phyloP scores from a whole-genome alignment of 2,329 filamentous ascomycete species.

The Penicillium sp. region DNA sequence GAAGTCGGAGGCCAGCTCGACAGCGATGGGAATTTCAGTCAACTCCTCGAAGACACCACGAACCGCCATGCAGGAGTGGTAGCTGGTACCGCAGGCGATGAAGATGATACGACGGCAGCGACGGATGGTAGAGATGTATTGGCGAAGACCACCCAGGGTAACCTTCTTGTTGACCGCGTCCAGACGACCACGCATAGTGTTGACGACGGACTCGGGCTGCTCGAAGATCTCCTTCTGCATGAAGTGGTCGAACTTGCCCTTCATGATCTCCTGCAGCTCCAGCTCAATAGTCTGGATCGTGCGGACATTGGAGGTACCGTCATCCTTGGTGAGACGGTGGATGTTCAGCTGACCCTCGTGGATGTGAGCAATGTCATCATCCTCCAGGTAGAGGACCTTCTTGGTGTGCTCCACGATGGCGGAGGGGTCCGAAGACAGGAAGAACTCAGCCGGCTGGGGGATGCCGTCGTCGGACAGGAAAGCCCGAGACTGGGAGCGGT shows the following conservation, averaged over 20 bases:
- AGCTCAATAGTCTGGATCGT: conserved; percentile 98
- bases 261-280: conserved; percentile 99
- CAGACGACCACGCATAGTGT: conserved; percentile 99
- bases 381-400: conserved; percentile 99
- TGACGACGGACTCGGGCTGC: conserved; percentile 98
- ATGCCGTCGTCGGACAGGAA: conserved; percentile 99
- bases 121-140: conserved; percentile 95
- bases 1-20: conserved; percentile 97
- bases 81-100: conserved; percentile 97
- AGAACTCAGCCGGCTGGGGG: conserved; percentile 98
- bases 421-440: conserved; percentile 97
- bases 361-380: conserved; percentile 99
- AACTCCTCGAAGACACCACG: conserved; percentile 97
- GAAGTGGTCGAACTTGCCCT: conserved; percentile 99
- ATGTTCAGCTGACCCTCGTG: conserved; percentile 99
- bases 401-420: conserved; percentile 99
- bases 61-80: conserved; percentile 99
- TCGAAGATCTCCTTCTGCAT: conserved; percentile 99
- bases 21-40: conserved; percentile 95
- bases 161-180: conserved; percentile 93
- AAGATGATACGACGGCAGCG: conserved; percentile 98
- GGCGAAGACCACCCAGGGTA: conserved; percentile 91
- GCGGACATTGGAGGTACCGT: conserved; percentile 94
- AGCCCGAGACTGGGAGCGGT: conserved; percentile 96
- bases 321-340: conserved; percentile 94